Evolutionary conservation across 2,329 filamentous ascomycete genomes (phyloP).

Genomic region (Penicillium sp.): DNA sequence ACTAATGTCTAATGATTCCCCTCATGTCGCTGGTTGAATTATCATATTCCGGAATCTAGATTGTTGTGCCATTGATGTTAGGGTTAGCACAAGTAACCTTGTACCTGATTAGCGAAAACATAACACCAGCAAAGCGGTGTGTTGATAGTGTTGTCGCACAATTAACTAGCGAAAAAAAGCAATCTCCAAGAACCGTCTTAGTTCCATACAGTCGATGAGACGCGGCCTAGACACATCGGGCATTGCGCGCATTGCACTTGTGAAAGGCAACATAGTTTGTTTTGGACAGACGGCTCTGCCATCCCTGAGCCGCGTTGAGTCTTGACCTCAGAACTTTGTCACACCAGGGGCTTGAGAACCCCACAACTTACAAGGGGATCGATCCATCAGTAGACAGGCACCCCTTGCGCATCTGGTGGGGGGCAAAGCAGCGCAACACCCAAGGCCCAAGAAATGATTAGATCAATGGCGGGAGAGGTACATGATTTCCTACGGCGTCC

Average conservation of each 20-base stretch:
- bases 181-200: not conserved
- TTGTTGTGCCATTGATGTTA: no score
- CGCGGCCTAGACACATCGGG: not conserved
- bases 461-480: slow-evolving; percentile 3
- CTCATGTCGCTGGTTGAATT: no score
- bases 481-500: not conserved
- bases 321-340: slow-evolving; percentile 3
- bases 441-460: not conserved
- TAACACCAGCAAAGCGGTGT: no score
- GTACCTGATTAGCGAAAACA: no score
- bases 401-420: slow-evolving; percentile 10
- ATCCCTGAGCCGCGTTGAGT: slow-evolving; percentile 8
- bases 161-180: not conserved
- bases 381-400: slow-evolving; percentile 1
- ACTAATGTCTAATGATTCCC: no score
- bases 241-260: not conserved
- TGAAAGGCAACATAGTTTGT: not conserved
- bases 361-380: not conserved
- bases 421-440: slow-evolving; percentile 5
- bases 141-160: no score
- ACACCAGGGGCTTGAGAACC: not conserved
- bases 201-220: slow-evolving; percentile 2
- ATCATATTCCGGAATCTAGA: no score
- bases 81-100: no score
- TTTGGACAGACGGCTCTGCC: no score